phyloP scores from a whole-genome alignment of 1,284 basidiomycete genomes.

The Ganoderma resinaceum region DNA sequence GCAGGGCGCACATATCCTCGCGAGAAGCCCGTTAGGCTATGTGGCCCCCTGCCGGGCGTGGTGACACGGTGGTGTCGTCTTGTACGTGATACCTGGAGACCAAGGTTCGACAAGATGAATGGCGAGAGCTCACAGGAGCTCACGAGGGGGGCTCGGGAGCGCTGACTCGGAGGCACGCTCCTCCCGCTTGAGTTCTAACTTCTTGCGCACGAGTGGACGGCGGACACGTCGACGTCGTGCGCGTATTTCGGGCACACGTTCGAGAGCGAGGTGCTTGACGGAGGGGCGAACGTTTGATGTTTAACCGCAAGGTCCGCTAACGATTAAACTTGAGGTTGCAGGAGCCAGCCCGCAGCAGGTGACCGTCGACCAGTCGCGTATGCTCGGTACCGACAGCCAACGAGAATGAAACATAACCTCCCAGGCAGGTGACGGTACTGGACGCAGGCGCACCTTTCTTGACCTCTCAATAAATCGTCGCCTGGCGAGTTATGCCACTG shows the following conservation, averaged over 20 bases:
- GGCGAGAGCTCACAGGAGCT: not conserved
- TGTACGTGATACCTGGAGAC: not conserved
- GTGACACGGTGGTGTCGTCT: not conserved
- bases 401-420: not conserved
- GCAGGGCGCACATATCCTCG: conserved; percentile 2
- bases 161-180: not conserved
- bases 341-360: conserved; percentile 5
- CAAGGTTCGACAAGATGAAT: not conserved
- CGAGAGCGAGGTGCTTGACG: conserved; percentile 1
- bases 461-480: not conserved
- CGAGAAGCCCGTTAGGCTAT: not conserved
- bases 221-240: conserved; percentile 15
- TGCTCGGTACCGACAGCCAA: conserved; percentile 18
- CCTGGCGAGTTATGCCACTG: not conserved
- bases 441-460: conserved; percentile 13
- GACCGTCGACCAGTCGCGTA: conserved; percentile 15
- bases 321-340: conserved; percentile 7
- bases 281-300: conserved; percentile 5
- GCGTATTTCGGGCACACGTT: conserved; percentile 13
- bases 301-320: not conserved
- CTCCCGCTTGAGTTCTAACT: not conserved
- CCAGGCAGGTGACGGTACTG: conserved; percentile 20
- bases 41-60: conserved; percentile 1
- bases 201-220: not conserved
- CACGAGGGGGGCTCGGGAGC: not conserved